These are phyloP conservation scores for Boletus vinaceobasis DNA, from an alignment of 768 basidiomycete species.

Conservation along the genomic window DNA sequence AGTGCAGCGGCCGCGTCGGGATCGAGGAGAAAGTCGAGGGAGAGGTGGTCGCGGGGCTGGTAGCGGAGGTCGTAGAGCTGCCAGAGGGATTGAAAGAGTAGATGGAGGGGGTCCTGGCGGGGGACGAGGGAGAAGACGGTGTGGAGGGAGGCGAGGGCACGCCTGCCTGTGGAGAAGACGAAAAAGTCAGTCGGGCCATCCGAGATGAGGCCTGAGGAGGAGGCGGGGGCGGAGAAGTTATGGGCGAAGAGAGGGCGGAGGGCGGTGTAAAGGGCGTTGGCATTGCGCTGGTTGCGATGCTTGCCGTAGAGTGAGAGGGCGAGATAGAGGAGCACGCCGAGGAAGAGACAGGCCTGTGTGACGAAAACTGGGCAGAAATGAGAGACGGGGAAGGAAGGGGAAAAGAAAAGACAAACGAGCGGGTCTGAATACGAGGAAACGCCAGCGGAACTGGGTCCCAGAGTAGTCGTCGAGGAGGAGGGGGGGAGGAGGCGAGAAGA, in stretches of 20 bases:
- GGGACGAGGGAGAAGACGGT: constrained; percentile 74
- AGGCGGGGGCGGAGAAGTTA: constrained; percentile 72
- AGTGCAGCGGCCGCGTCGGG: constrained; percentile 36
- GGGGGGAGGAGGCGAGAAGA: constrained; percentile 8
- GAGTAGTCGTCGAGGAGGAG: constrained; percentile 53
- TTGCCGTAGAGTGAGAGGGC: constrained; percentile 58
- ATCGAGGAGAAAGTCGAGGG: constrained; percentile 76
- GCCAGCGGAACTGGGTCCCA: constrained; percentile 73
- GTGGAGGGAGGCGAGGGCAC: constrained; percentile 73
- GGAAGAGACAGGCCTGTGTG: constrained; percentile 57
- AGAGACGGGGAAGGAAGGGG: not conserved
- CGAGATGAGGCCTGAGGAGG: constrained; percentile 47
- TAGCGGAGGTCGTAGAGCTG: constrained; percentile 76
- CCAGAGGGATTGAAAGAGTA: constrained; percentile 56
- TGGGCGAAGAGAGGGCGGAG: constrained; percentile 55
- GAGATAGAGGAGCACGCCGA: constrained; percentile 53
- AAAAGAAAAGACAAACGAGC: constrained; percentile 44
- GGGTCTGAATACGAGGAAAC: constrained; percentile 75
- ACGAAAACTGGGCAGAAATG: constrained; percentile 49
- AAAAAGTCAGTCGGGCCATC: constrained; percentile 82
- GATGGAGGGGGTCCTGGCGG: constrained; percentile 77
- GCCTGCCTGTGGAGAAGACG: constrained; percentile 84
- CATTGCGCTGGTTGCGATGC: constrained; percentile 53
- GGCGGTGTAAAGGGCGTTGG: constrained; percentile 62
- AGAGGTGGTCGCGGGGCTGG: constrained; percentile 60